Evolutionary conservation across 2,329 filamentous ascomycete species (phyloP).

Genomic region (Xylariomycetidae sp.): DNA sequence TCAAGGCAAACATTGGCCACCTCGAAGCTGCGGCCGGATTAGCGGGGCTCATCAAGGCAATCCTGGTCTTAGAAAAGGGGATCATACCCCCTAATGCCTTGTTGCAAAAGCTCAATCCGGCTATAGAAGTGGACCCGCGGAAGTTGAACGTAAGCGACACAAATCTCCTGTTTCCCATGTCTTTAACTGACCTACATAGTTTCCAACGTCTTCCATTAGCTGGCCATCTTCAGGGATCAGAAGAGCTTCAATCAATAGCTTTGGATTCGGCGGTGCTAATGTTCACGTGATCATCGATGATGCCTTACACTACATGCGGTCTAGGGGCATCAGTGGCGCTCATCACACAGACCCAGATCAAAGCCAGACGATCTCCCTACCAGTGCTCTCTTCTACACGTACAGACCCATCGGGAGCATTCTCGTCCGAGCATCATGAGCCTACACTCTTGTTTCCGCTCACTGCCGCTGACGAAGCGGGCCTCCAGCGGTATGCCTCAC

Average conservation of each 20-base stretch:
- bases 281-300: constrained; percentile 15
- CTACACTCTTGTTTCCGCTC: background rate
- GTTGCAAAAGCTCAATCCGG: constrained; percentile 21
- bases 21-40: constrained; percentile 17
- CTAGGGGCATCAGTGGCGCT: background rate
- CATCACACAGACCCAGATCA: constrained; percentile 2
- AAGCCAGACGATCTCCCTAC: no score
- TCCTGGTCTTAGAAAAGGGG: constrained; percentile 8
- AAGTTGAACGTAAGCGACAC: background rate
- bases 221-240: constrained; percentile 1
- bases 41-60: constrained; percentile 13
- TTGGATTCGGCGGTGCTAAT: constrained; percentile 21
- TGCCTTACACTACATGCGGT: background rate
- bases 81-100: constrained; percentile 23
- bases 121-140: constrained; percentile 4
- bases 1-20: constrained; percentile 14
- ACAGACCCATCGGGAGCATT: background rate
- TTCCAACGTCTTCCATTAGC: background rate
- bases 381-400: no score
- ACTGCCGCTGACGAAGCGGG: background rate
- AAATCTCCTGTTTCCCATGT: background rate
- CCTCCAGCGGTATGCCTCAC: background rate
- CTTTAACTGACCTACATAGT: background rate
- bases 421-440: background rate
- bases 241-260: constrained; percentile 18